phyloP scores from a whole-genome alignment of 371 early-diverging fungal genomes.

The Apophysomyces variabilis region DNA sequence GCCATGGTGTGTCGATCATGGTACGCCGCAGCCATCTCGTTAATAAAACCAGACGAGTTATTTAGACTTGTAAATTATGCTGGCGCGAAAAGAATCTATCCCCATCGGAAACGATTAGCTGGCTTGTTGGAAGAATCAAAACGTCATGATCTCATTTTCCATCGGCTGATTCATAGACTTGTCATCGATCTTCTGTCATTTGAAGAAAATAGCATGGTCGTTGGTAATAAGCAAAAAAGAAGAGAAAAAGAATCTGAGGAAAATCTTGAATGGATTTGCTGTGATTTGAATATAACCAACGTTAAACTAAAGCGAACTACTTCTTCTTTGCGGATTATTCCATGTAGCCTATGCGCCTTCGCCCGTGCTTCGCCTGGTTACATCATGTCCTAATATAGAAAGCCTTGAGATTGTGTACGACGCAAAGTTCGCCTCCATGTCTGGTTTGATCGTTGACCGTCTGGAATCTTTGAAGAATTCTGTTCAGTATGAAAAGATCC shows the following conservation, averaged over 20 bases:
- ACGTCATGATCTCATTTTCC: not conserved
- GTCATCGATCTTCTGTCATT: constrained; percentile 5
- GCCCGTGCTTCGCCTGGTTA: constrained; percentile 12
- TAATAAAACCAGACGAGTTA: not conserved
- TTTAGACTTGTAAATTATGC: not conserved
- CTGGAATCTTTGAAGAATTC: not conserved
- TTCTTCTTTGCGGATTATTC: not conserved
- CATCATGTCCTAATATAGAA: constrained; percentile 21
- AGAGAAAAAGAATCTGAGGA: constrained; percentile 13
- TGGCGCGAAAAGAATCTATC: constrained; percentile 4
- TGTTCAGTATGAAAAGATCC: constrained; percentile 9
- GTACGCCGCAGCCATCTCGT: constrained; percentile 20
- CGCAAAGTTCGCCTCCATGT: constrained; percentile 18
- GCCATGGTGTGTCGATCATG: constrained; percentile 30
- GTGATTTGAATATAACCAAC: no score
- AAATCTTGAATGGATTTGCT: not conserved
- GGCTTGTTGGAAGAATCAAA: not conserved
- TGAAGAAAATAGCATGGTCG: not conserved
- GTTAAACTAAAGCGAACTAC: no score
- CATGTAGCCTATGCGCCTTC: constrained; percentile 15
- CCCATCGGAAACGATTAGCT: not conserved
- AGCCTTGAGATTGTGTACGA: constrained; percentile 30
- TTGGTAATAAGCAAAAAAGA: no score
- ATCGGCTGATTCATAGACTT: not conserved
- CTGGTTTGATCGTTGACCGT: not conserved